Evolutionary conservation across 306 rosid genomes (phyloP).

Genomic region (Lupinus albus): DNA sequence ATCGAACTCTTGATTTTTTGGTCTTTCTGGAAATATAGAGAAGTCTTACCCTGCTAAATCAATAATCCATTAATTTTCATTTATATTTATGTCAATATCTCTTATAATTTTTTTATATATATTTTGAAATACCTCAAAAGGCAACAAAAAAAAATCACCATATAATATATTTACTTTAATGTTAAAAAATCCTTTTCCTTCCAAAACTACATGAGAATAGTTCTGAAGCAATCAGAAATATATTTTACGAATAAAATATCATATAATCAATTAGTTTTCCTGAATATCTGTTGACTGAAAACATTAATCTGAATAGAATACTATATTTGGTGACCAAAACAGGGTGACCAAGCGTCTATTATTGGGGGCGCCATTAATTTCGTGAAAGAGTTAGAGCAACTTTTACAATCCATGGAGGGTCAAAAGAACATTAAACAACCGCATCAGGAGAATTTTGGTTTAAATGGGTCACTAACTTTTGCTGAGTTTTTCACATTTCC

Average conservation of each 20-base stretch:
- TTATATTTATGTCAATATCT: too few relatives aligned
- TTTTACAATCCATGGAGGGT: slow-evolving; percentile 64
- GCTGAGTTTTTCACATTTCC: slow-evolving; percentile 82
- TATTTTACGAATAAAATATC: neutral
- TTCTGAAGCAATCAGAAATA: neutral
- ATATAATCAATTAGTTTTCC: neutral
- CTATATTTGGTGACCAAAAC: neutral
- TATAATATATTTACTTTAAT: too few relatives aligned
- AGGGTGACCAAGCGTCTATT: slow-evolving; percentile 98
- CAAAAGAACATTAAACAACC: slow-evolving; percentile 38
- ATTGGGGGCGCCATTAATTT: slow-evolving; percentile 97
- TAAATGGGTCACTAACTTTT: slow-evolving; percentile 41
- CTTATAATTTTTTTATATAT: too few relatives aligned
- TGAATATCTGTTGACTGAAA: neutral
- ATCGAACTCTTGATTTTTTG: too few relatives aligned
- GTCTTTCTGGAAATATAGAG: too few relatives aligned
- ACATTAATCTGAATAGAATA: neutral
- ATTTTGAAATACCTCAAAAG: too few relatives aligned
- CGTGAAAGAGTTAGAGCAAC: slow-evolving; percentile 84
- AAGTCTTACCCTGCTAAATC: too few relatives aligned
- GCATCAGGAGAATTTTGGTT: neutral
- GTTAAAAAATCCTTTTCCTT: too few relatives aligned
- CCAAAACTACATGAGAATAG: neutral
- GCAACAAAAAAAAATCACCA: too few relatives aligned
- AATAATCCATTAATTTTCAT: too few relatives aligned